These are phyloP conservation scores for Phragmites australis DNA, from an alignment of 176 grass and related monocot species.

Conservation along the genomic window DNA sequence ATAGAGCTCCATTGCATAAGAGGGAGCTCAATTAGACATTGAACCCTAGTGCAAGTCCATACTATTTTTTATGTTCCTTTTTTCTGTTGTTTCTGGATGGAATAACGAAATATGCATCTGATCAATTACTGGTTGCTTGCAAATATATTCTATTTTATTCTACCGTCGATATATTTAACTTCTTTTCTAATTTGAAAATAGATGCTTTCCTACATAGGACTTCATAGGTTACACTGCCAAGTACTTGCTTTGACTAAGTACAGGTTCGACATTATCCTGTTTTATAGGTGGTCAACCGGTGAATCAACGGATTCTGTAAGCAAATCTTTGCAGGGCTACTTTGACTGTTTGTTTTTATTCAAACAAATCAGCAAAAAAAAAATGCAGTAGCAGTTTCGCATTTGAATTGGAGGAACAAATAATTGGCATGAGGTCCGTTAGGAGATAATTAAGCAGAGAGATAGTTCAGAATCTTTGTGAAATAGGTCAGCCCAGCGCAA, in stretches of 20 bases:
- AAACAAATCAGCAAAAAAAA: not conserved
- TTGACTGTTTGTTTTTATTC: not conserved
- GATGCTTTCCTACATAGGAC: not conserved
- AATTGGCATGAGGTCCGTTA: not conserved
- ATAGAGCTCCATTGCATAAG: not conserved
- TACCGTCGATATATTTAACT: not conserved
- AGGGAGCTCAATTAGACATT: conserved; percentile 49
- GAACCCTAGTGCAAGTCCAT: conserved; percentile 32
- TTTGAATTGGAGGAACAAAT: not conserved
- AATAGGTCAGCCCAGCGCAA: not conserved
- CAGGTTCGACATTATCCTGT: not conserved
- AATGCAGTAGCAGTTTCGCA: not conserved
- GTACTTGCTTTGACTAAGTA: not conserved
- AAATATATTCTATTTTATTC: not conserved
- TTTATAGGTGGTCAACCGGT: not conserved
- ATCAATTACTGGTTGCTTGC: not conserved
- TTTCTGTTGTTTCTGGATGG: not conserved
- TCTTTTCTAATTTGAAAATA: not conserved
- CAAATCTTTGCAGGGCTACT: not conserved
- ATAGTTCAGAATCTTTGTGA: not conserved
- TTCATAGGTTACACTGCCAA: not conserved
- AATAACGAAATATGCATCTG: conserved; percentile 29
- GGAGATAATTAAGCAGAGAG: not conserved
- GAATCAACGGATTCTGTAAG: not conserved
- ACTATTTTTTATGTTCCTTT: not conserved